Conservation (phyloP, 176 grass and related monocot species). For the Rhipidocladum racemiflorum region DNA sequence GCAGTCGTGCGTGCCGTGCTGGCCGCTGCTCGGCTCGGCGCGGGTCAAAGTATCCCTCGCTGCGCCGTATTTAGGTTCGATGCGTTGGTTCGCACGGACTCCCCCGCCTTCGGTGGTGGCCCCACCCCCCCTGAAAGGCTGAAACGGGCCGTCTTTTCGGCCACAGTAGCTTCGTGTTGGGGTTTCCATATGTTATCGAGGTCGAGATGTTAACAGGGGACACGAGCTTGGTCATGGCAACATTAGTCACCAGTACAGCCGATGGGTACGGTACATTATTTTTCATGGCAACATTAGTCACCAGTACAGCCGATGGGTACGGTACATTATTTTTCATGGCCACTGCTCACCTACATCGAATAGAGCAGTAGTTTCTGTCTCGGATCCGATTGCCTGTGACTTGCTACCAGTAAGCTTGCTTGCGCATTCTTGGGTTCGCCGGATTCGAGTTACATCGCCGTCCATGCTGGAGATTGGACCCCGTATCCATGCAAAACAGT, state of each 20-base stretch:
- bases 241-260: no score
- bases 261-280: no score
- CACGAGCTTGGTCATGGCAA: no score
- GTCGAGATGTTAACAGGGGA: no score
- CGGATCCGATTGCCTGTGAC: not conserved
- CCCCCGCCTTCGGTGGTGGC: not conserved
- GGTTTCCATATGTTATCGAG: no score
- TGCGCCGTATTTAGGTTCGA: slow-evolving; percentile 17
- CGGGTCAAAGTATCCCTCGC: slow-evolving; percentile 18
- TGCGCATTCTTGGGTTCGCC: not conserved
- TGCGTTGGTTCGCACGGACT: not conserved
- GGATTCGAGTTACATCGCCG: not conserved
- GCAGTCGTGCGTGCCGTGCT: slow-evolving; percentile 37
- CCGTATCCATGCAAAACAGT: no score
- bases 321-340: not conserved
- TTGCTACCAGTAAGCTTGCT: not conserved
- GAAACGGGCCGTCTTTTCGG: not conserved
- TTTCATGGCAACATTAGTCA: no score
- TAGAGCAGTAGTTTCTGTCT: not conserved
- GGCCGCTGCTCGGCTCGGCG: not conserved
- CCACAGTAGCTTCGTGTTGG: not conserved
- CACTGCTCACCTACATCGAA: slow-evolving; percentile 16
- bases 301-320: no score
- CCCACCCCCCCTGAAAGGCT: not conserved
- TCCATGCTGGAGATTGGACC: not conserved